Evolutionary conservation across 208 protist species (phyloP).

Genomic region (Acanthamoeba rhysodes): DNA sequence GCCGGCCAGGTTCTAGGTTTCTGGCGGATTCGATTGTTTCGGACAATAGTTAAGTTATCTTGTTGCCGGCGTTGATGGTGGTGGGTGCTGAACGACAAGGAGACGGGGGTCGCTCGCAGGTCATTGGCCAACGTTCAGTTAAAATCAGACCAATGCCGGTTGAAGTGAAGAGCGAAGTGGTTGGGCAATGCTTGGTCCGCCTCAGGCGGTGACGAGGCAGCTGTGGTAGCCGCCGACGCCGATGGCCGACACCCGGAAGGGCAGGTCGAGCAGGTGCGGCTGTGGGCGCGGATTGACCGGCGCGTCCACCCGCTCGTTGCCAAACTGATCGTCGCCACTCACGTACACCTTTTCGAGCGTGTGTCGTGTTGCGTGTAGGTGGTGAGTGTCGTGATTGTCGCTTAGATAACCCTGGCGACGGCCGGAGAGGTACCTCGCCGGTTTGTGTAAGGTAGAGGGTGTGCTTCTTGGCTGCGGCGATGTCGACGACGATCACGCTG

Average conservation of each 20-base stretch:
- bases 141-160: no score
- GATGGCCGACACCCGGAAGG: not conserved
- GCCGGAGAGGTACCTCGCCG: not conserved
- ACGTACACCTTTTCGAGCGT: not conserved
- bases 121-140: no score
- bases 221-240: conserved; percentile 35
- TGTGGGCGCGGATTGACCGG: not conserved
- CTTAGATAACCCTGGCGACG: not conserved
- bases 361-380: not conserved
- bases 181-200: no score
- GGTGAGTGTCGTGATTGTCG: no score
- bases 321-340: conserved; percentile 37
- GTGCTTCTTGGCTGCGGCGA: conserved; percentile 38
- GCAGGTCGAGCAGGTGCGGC: not conserved
- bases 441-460: not conserved
- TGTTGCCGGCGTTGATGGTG: not conserved
- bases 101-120: no score
- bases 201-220: not conserved
- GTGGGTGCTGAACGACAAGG: no score
- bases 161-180: no score
- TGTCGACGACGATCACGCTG: not conserved
- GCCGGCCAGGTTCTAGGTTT: no score
- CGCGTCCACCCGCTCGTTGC: not conserved
- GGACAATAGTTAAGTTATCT: no score
- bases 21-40: no score